These are phyloP conservation scores for Aspergillus phoenicis DNA, from an alignment of 2,329 filamentous ascomycete genomes.

Conservation along the genomic window DNA sequence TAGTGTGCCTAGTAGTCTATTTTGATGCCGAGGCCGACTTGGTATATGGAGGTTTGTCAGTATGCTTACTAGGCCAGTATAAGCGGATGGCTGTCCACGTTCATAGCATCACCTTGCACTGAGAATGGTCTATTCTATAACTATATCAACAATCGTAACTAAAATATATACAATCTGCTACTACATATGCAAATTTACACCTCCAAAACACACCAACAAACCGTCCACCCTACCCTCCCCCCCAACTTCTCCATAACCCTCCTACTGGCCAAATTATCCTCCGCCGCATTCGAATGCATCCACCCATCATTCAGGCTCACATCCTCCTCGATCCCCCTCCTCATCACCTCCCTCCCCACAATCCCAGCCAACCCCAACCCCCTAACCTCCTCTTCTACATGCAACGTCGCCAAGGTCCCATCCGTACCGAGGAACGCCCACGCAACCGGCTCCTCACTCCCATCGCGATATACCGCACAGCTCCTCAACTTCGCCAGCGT, in stretches of 20 bases:
- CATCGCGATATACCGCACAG: constrained; percentile 37
- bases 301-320: constrained; percentile 26
- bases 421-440: constrained; percentile 47
- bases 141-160: background rate
- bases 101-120: no score
- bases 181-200: constrained; percentile 16
- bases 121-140: no score
- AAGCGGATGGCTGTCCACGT: no score
- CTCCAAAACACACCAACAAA: constrained; percentile 44
- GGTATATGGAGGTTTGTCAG: no score
- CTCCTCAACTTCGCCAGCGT: constrained; percentile 36
- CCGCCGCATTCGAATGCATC: constrained; percentile 44
- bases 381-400: constrained; percentile 47
- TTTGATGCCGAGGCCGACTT: no score
- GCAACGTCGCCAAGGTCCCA: constrained; percentile 40
- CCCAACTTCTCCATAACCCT: constrained; percentile 51
- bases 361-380: constrained; percentile 38
- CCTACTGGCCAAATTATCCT: constrained; percentile 40
- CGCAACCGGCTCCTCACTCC: constrained; percentile 32
- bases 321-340: constrained; percentile 25
- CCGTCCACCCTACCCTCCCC: constrained; percentile 37
- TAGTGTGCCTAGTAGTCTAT: no score
- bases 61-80: no score
- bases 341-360: constrained; percentile 39
- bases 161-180: background rate